Conservation (phyloP, 345 rosid species). For the Eutrema heterophyllum region DNA sequence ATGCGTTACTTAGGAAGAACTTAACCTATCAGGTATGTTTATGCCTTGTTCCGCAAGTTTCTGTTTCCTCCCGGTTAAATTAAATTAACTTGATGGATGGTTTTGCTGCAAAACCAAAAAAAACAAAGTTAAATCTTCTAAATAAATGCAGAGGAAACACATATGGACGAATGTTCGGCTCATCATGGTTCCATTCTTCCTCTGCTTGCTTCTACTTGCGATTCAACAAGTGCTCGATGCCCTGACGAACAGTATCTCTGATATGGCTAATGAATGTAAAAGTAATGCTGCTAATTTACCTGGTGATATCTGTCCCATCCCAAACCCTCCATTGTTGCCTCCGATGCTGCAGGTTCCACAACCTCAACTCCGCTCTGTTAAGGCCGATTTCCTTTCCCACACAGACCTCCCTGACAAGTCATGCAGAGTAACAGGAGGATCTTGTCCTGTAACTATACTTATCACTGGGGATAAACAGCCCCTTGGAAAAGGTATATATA, state of each 20-base stretch:
- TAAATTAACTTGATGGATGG: background rate
- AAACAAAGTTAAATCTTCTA: too few relatives aligned
- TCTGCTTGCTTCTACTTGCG: conserved; percentile 53
- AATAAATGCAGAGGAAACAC: conserved; percentile 65
- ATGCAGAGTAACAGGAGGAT: conserved; percentile 49
- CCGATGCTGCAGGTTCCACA: conserved; percentile 67
- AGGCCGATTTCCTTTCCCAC: conserved; percentile 31
- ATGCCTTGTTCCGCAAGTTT: too few relatives aligned
- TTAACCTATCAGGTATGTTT: conserved; percentile 64
- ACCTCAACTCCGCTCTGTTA: conserved; percentile 60
- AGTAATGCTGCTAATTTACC: conserved; percentile 36
- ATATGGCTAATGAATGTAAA: background rate
- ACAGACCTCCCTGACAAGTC: conserved; percentile 62
- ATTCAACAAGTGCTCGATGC: conserved; percentile 46
- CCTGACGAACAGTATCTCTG: conserved; percentile 8
- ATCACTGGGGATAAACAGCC: conserved; percentile 61
- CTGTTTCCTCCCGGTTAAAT: background rate
- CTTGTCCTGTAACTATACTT: conserved; percentile 68
- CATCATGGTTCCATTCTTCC: conserved; percentile 58
- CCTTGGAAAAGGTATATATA: conserved; percentile 57
- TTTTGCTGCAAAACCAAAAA: background rate
- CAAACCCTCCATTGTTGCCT: conserved; percentile 64
- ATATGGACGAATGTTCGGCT: conserved; percentile 60
- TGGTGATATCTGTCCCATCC: conserved; percentile 39
- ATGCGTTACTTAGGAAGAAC: conserved; percentile 80